Conservation (phyloP, 2,329 filamentous ascomycete species). For the Arthrobotrys entomopaga region DNA sequence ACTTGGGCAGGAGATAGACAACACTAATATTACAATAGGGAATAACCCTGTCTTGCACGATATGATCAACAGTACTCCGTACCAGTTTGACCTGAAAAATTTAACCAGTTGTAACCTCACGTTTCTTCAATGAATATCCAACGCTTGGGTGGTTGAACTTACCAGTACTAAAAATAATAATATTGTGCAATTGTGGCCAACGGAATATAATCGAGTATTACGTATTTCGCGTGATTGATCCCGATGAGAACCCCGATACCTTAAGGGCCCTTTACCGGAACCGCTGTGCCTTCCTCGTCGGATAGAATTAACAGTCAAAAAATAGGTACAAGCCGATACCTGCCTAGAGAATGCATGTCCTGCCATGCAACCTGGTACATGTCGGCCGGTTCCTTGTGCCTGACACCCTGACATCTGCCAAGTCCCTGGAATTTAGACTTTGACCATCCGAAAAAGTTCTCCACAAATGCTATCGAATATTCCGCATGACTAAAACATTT, state of each 20-base stretch:
- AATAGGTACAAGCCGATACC: conserved; percentile 28
- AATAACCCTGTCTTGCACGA: conserved; percentile 23
- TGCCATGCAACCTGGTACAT: conserved; percentile 38
- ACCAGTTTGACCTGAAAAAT: background rate
- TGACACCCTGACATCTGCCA: conserved; percentile 38
- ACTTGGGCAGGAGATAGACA: conserved; percentile 41
- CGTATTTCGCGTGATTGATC: conserved; percentile 13
- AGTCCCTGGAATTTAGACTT: conserved; percentile 11
- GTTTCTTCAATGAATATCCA: conserved; percentile 2
- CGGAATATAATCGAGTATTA: no score
- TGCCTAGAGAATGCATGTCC: conserved; percentile 27
- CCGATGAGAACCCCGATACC: background rate
- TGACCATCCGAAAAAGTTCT: background rate
- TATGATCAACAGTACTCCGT: conserved; percentile 13
- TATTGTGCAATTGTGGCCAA: background rate
- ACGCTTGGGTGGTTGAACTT: background rate
- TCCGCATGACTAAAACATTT: background rate
- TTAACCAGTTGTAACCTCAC: conserved; percentile 36
- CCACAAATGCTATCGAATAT: conserved; percentile 4
- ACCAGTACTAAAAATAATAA: conserved; percentile 34
- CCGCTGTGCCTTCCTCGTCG: conserved; percentile 8
- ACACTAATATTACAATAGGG: conserved; percentile 13
- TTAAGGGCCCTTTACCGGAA: background rate
- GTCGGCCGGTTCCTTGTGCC: conserved; percentile 18
- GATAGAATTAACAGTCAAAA: conserved; percentile 15